These are phyloP conservation scores for Talaromyces piceae DNA, from an alignment of 2,329 filamentous ascomycete genomes.

Conservation along the genomic window DNA sequence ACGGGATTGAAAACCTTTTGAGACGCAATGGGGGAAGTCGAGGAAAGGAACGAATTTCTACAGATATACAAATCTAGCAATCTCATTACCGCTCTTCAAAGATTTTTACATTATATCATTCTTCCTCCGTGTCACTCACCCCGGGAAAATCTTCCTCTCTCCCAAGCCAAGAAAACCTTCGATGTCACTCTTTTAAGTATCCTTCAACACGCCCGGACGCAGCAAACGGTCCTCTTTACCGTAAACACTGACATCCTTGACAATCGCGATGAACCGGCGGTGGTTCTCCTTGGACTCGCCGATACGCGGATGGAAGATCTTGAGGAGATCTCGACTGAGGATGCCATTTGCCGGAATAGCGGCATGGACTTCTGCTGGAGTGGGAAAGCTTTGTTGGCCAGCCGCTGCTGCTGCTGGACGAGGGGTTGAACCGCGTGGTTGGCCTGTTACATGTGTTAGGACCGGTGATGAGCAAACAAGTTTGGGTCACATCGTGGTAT, in stretches of 20 bases:
- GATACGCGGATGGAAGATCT: constrained; percentile 36
- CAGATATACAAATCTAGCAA: too few species aligned
- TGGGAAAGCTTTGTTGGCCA: constrained; percentile 32
- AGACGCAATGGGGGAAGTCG: too few species aligned
- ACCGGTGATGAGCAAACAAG: too few species aligned
- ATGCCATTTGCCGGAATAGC: constrained; percentile 41
- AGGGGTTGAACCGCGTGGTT: constrained; percentile 26
- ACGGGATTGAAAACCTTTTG: too few species aligned
- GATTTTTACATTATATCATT: background rate
- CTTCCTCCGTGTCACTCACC: background rate
- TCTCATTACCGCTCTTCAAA: too few species aligned
- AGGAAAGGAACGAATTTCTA: too few species aligned
- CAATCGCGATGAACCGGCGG: constrained; percentile 36
- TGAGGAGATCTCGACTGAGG: constrained; percentile 36
- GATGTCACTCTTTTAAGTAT: constrained; percentile 11
- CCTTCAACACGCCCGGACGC: constrained; percentile 31
- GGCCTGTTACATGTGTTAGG: constrained; percentile 17
- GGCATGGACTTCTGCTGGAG: constrained; percentile 39
- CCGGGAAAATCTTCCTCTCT: background rate
- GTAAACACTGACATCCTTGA: constrained; percentile 38
- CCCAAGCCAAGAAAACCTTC: too few species aligned
- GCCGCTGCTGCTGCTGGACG: constrained; percentile 12
- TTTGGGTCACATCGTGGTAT: too few species aligned
- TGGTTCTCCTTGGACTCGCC: constrained; percentile 37
- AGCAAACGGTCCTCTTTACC: constrained; percentile 36